Conservation (phyloP, 208 protist species). For the Acanthamoeba healyi region DNA sequence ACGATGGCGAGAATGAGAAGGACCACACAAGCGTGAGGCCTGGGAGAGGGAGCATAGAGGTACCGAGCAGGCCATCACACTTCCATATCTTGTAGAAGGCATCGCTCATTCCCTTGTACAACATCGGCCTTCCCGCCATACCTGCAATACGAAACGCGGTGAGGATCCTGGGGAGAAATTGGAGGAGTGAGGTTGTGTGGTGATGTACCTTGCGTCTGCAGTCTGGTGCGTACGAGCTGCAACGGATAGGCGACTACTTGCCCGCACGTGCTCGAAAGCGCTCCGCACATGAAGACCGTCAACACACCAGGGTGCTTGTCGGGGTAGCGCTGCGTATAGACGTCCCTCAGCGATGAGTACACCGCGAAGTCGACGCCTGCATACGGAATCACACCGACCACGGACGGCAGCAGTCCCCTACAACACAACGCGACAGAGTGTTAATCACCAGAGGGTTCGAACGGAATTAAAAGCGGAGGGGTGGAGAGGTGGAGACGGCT, state of each 20-base stretch:
- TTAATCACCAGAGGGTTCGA: too few relatives aligned
- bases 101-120: slow-evolving; percentile 68
- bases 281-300: slow-evolving; percentile 65
- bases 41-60: neutral
- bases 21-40: neutral
- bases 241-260: slow-evolving; percentile 72
- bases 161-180: neutral
- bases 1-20: too few relatives aligned
- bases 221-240: slow-evolving; percentile 61
- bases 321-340: slow-evolving; percentile 21
- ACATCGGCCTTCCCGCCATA: slow-evolving; percentile 52
- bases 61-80: slow-evolving; percentile 62
- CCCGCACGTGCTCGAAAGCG: slow-evolving; percentile 70
- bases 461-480: too few relatives aligned
- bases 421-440: neutral
- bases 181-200: neutral
- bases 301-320: slow-evolving; percentile 48
- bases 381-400: slow-evolving; percentile 74
- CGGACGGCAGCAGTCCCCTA: slow-evolving; percentile 58
- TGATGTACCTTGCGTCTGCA: slow-evolving; percentile 58
- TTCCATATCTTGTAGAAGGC: slow-evolving; percentile 65
- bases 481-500: too few relatives aligned
- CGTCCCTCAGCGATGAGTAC: slow-evolving; percentile 59
- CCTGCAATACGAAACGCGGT: neutral
- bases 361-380: slow-evolving; percentile 75